These are phyloP conservation scores for Paramyrothecium sp. DNA, from an alignment of 2,329 filamentous ascomycete species.

Conservation along the genomic window DNA sequence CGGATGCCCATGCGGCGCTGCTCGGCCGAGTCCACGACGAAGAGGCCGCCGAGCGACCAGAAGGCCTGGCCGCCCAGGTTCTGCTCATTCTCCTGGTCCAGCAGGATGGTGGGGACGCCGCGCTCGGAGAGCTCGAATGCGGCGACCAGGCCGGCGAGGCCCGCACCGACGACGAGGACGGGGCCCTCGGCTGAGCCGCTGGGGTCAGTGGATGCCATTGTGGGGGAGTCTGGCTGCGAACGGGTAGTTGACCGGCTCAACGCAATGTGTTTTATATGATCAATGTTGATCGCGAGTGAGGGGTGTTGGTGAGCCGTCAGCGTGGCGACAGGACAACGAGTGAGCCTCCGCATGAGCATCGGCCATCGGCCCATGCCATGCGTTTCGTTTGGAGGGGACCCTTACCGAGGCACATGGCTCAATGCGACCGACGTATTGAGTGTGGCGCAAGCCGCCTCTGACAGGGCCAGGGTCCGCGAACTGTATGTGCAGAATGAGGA, in stretches of 20 bases:
- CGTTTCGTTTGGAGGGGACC: no score
- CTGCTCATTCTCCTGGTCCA: slow-evolving; percentile 58
- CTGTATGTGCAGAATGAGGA: no score
- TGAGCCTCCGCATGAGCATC: no score
- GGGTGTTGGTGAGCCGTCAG: no score
- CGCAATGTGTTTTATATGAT: not conserved
- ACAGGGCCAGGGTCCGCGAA: no score
- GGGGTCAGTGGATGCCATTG: not conserved
- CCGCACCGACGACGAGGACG: slow-evolving; percentile 56
- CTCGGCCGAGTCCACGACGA: slow-evolving; percentile 55
- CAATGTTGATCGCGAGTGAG: no score
- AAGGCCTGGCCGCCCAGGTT: slow-evolving; percentile 63
- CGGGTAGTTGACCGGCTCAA: not conserved
- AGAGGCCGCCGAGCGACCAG: slow-evolving; percentile 62
- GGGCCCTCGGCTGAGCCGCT: slow-evolving; percentile 21
- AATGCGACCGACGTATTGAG: no score
- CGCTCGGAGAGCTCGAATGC: slow-evolving; percentile 54
- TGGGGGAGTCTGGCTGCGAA: not conserved
- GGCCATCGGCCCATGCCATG: no score
- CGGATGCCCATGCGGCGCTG: slow-evolving; percentile 58
- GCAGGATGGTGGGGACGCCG: slow-evolving; percentile 45
- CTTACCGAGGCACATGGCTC: no score
- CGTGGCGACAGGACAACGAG: no score
- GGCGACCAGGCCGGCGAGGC: slow-evolving; percentile 58
- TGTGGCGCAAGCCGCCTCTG: no score